These are phyloP conservation scores for Uronychia setigera DNA, from an alignment of 73 alveolate species.

Conservation along the genomic window DNA sequence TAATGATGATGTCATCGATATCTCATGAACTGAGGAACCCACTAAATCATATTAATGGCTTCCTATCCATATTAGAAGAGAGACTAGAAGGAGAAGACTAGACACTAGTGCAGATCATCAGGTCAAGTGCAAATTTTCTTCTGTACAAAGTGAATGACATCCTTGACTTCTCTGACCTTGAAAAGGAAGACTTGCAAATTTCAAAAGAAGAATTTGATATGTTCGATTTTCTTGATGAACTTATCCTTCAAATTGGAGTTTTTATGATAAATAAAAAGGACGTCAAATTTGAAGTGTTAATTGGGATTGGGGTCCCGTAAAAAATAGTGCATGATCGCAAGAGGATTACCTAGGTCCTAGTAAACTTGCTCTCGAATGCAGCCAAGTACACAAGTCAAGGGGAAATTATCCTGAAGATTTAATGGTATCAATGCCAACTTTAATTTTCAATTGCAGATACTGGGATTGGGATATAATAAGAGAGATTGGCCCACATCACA, in stretches of 20 bases:
- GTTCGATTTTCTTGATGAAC: background rate
- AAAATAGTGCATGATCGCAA: background rate
- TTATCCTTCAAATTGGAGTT: background rate
- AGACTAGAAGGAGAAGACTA: background rate
- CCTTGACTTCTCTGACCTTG: constrained; percentile 11
- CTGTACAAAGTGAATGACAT: constrained; percentile 9
- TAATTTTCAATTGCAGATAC: constrained; percentile 5
- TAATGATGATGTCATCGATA: constrained; percentile 12
- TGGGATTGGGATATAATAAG: background rate
- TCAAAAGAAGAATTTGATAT: background rate
- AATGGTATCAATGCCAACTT: background rate
- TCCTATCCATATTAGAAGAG: background rate
- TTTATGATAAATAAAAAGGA: background rate
- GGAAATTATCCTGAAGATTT: background rate
- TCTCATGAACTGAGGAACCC: constrained; percentile 23
- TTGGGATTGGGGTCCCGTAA: background rate
- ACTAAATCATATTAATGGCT: constrained; percentile 8
- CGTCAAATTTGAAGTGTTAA: background rate
- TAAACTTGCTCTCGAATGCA: background rate
- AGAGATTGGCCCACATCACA: background rate
- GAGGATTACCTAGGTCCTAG: background rate
- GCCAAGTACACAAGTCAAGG: constrained; percentile 1
- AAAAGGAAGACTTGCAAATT: background rate
- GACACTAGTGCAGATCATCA: background rate
- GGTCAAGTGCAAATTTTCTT: background rate